Conservation (phyloP, 192 early-diverging fungal genomes). For the Podila epicladia region DNA sequence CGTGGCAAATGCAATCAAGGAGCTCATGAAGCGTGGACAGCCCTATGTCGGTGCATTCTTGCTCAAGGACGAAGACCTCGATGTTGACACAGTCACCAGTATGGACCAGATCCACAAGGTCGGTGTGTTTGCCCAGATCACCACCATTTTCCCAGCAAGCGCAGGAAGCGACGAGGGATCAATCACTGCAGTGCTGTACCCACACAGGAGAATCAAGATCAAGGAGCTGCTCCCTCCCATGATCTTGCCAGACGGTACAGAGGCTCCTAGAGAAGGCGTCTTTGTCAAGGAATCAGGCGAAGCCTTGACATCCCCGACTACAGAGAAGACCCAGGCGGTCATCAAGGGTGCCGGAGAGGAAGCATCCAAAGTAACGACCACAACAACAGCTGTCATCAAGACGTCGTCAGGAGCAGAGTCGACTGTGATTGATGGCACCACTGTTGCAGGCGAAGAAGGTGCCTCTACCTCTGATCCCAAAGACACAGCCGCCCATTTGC, state of each 20-base stretch:
- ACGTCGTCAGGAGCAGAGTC: constrained; percentile 14
- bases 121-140: constrained; percentile 98
- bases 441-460: constrained; percentile 1
- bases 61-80: constrained; percentile 89
- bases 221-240: constrained; percentile 68
- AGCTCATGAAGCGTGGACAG: constrained; percentile 89
- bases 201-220: constrained; percentile 91
- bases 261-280: constrained; percentile 39
- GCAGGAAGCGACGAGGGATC: constrained; percentile 76
- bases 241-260: constrained; percentile 42
- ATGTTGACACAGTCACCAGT: constrained; percentile 81
- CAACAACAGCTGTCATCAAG: neutral
- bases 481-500: constrained; percentile 18
- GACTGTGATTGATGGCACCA: constrained; percentile 27
- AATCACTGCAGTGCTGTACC: constrained; percentile 95
- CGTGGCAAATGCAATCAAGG: constrained; percentile 91
- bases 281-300: constrained; percentile 37
- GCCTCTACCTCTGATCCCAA: constrained; percentile 5
- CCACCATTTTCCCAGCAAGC: constrained; percentile 89
- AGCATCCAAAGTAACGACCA: constrained; percentile 7
- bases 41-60: constrained; percentile 98
- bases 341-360: constrained; percentile 30
- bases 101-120: constrained; percentile 86
- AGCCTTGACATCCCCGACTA: neutral
- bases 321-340: constrained; percentile 16